A percentile compares a stretch with the other conserved stretches of the same genome.
Conservation (phyloP, 2,329 filamentous ascomycete genomes). For the Coleophoma cylindrospora region DNA sequence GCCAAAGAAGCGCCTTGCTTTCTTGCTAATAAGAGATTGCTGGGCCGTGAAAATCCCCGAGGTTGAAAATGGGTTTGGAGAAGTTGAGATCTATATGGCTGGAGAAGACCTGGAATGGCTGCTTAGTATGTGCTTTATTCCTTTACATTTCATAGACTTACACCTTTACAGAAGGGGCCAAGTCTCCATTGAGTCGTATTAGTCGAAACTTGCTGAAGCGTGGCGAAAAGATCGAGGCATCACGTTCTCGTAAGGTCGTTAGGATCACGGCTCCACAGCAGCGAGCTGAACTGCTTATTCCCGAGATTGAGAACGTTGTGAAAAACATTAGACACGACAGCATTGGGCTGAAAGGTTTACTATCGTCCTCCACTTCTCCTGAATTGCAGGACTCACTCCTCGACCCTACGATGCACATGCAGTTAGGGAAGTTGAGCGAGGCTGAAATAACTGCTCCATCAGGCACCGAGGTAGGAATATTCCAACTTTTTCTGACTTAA, state of each 20-base stretch:
- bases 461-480: background rate
- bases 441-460: background rate
- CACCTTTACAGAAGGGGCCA: slow-evolving; percentile 9
- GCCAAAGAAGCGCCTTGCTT: slow-evolving; percentile 19
- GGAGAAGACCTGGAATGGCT: slow-evolving; percentile 20
- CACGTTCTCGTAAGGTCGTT: slow-evolving; percentile 16
- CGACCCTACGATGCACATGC: background rate
- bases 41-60: slow-evolving; percentile 25
- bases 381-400: background rate
- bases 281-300: slow-evolving; percentile 16
- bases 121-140: slow-evolving; percentile 14
- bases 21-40: slow-evolving; percentile 22
- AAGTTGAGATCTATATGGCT: slow-evolving; percentile 22
- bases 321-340: slow-evolving; percentile 10
- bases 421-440: too few species aligned
- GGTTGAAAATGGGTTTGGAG: slow-evolving; percentile 21
- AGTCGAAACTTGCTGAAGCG: slow-evolving; percentile 11
- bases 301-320: slow-evolving; percentile 15
- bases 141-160: slow-evolving; percentile 1
- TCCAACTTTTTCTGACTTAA: slow-evolving; percentile 5
- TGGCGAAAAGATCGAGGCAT: slow-evolving; percentile 22
- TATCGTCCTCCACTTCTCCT: background rate
- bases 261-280: slow-evolving; percentile 19
- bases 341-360: slow-evolving; percentile 13
- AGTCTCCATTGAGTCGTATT: slow-evolving; percentile 17